These are phyloP conservation scores for Penicillium sp. DNA, from an alignment of 2,329 filamentous ascomycete genomes.

Conservation along the genomic window DNA sequence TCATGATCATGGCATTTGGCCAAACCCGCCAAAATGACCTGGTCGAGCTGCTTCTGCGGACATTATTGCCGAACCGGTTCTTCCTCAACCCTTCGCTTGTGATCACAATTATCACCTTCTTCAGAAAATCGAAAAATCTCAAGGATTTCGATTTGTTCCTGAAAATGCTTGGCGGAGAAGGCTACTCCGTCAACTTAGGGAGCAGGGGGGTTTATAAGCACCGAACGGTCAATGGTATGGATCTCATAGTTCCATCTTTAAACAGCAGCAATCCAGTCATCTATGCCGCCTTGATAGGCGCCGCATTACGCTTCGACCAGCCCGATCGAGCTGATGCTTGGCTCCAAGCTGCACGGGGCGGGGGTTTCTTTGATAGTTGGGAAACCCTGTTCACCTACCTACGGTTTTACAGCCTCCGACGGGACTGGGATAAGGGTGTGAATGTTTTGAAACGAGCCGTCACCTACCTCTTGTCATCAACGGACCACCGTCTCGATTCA, in stretches of 20 bases:
- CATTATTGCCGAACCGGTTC: slow-evolving; percentile 41
- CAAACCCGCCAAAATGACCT: slow-evolving; percentile 43
- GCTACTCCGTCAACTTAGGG: slow-evolving; percentile 37
- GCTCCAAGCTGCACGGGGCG: slow-evolving; percentile 36
- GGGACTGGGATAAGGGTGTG: slow-evolving; percentile 39
- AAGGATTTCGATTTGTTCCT: slow-evolving; percentile 44
- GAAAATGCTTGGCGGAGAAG: slow-evolving; percentile 37
- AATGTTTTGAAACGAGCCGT: slow-evolving; percentile 35
- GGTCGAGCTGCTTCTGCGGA: slow-evolving; percentile 39
- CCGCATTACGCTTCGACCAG: slow-evolving; percentile 43
- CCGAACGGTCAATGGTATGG: slow-evolving; percentile 37
- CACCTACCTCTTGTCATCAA: slow-evolving; percentile 39
- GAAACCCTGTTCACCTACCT: slow-evolving; percentile 40
- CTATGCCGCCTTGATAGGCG: slow-evolving; percentile 38
- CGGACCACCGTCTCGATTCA: slow-evolving; percentile 25
- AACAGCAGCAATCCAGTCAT: slow-evolving; percentile 36
- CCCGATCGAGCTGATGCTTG: slow-evolving; percentile 44
- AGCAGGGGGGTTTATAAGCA: slow-evolving; percentile 26
- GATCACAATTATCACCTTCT: slow-evolving; percentile 39
- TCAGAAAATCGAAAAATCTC: slow-evolving; percentile 42
- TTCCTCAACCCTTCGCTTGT: slow-evolving; percentile 38
- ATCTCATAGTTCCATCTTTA: slow-evolving; percentile 38
- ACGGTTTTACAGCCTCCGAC: slow-evolving; percentile 38
- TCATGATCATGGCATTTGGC: slow-evolving; percentile 41
- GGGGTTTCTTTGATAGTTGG: slow-evolving; percentile 41